Conservation (phyloP, 2,329 filamentous ascomycete genomes). For the Colletotrichum tamarilloi region DNA sequence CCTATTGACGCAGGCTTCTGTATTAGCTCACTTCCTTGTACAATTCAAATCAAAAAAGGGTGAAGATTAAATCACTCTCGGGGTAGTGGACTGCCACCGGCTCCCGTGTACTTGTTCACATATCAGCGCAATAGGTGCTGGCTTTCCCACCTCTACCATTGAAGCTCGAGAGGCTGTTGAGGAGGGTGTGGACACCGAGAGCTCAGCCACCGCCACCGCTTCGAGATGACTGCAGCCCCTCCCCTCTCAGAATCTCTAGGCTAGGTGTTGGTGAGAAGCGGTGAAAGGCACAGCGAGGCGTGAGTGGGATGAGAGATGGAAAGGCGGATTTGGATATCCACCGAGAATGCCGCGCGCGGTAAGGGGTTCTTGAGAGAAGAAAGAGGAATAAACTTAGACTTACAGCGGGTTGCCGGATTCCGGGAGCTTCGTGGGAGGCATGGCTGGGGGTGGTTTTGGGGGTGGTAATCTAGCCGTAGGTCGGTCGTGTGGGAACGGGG, state of each 20-base stretch:
- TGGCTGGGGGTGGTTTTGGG: constrained; percentile 35
- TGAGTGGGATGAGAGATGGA: not conserved
- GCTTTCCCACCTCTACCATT: not conserved
- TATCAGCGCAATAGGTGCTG: not conserved
- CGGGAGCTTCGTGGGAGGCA: constrained; percentile 59
- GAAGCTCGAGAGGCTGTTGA: not conserved
- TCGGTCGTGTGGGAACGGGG: constrained; percentile 3
- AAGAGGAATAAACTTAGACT: constrained; percentile 39
- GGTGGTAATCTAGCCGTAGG: constrained; percentile 11
- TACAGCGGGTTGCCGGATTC: constrained; percentile 61
- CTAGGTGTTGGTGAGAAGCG: not conserved
- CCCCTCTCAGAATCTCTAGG: not conserved
- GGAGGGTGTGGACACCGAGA: constrained; percentile 16
- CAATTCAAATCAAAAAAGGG: not conserved
- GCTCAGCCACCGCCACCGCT: constrained; percentile 15
- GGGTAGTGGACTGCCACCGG: not conserved
- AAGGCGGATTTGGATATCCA: constrained; percentile 6
- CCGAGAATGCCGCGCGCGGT: not conserved
- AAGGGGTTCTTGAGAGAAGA: not conserved
- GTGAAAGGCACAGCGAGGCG: not conserved
- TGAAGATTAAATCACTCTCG: not conserved
- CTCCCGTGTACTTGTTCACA: not conserved
- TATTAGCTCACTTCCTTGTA: constrained; percentile 19
- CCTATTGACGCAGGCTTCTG: constrained; percentile 44
- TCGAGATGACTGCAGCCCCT: not conserved